Base-by-base conservation (phyloP, 192 early-diverging fungal genomes). In the Radiomyces spectabilis region DNA sequence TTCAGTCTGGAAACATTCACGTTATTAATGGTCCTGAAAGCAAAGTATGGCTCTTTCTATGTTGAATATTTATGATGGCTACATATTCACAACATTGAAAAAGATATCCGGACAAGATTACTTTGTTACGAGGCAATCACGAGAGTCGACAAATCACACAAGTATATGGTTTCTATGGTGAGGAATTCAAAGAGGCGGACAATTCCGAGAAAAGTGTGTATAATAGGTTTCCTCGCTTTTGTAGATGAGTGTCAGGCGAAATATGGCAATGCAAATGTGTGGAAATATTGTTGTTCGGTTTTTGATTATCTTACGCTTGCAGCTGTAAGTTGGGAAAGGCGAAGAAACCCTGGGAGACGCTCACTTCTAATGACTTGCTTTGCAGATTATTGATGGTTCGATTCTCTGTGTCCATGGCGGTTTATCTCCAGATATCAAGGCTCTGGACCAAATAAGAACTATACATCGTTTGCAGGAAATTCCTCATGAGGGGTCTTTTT, bases 61-160 rank as follows among this genome's bases (percentile, higher is more conserved):
- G 37, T 38, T 38, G n/a, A n/a, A n/a, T n/a, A n/a, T n/a, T n/a
- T n/a, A n/a, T n/a, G n/a, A n/a, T n/a, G n/a, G n/a, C n/a, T n/a
- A n/a, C n/a, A n/a, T n/a, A n/a, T n/a, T n/a, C n/a, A n/a, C n/a
- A n/a, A n/a, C n/a, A n/a, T n/a, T n/a, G n/a, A n/a, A n/a, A n/a
- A n/a, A 91, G 89, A 76, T 94, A 93, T 81, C 95, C 95, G 8
- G 90, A 95, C 55, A 94, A 95, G 60, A 95, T 98, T 35, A 96
- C 93, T 24, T 74, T 98, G 22, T 71, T 98, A 56, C 77, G 95
- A 40, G 95, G 95, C 52, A 98, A 98, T 69, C 95, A 98, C 71
- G 95, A 98, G 72, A 91, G 89, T 57, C 71, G 93, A 51, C 93
- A 98, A 64, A 95, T 98, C 59, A 98, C 95, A 6, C 93, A 95